phyloP scores from a whole-genome alignment of 2,329 filamentous ascomycete species.

The Endocalyx cinctus region DNA sequence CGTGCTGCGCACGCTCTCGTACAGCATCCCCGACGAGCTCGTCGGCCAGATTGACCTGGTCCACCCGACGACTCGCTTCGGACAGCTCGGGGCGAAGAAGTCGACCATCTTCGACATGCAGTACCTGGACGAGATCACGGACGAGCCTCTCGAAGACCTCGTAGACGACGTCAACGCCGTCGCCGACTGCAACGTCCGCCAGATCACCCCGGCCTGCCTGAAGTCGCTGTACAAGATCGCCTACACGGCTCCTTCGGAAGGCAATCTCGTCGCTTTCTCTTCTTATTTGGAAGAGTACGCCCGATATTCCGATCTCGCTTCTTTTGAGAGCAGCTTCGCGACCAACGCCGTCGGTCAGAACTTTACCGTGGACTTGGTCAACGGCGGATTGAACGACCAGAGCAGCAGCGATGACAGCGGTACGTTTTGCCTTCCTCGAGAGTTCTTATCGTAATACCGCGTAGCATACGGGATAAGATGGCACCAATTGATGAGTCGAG shows the following conservation, averaged over 20 bases:
- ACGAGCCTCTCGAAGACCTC: conserved; percentile 10
- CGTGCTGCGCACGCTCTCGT: conserved; percentile 34
- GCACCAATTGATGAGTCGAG: too few species aligned
- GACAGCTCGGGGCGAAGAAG: conserved; percentile 28
- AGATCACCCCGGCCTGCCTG: conserved; percentile 40
- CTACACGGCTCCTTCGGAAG: conserved; percentile 51
- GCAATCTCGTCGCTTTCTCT: conserved; percentile 57
- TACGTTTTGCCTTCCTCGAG: too few species aligned
- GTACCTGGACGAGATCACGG: conserved; percentile 15
- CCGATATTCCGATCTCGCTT: conserved; percentile 48
- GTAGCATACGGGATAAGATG: too few species aligned
- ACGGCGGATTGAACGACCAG: conserved; percentile 50
- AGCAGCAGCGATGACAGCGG: conserved; percentile 32
- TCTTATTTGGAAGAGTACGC: conserved; percentile 46
- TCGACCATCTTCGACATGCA: conserved; percentile 26
- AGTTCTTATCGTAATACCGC: too few species aligned
- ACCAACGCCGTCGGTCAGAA: conserved; percentile 45
- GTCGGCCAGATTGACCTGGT: conserved; percentile 39
- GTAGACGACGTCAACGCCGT: conserved; percentile 9
- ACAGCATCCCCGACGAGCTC: conserved; percentile 32
- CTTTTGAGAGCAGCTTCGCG: conserved; percentile 52
- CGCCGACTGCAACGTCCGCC: conserved; percentile 30
- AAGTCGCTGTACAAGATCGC: conserved; percentile 40
- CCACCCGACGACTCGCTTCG: conserved; percentile 48
- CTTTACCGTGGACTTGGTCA: conserved; percentile 55